Conservation (phyloP, 116 monocot genomes). For the Trichopus zeylanicus region DNA sequence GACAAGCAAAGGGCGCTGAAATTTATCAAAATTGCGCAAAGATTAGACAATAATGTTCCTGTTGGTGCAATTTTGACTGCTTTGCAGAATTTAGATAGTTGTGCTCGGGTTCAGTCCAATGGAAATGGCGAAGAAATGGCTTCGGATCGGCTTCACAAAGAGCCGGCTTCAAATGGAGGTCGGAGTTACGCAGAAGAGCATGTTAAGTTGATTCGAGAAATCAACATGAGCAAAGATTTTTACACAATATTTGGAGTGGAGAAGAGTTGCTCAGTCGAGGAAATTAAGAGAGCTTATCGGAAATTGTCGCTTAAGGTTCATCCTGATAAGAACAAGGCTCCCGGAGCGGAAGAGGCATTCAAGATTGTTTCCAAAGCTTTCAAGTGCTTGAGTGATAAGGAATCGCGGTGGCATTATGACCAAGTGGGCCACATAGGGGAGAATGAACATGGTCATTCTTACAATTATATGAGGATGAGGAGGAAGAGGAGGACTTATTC, state of each 20-base stretch:
- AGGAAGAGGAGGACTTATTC: conserved; percentile 19
- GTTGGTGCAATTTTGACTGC: background rate
- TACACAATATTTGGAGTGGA: conserved; percentile 46
- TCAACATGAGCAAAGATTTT: conserved; percentile 38
- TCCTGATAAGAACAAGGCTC: conserved; percentile 60
- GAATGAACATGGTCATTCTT: conserved; percentile 10
- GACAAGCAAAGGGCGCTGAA: background rate
- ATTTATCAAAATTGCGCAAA: conserved; percentile 6
- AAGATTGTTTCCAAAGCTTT: conserved; percentile 50
- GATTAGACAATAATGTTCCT: background rate
- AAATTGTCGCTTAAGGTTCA: conserved; percentile 54
- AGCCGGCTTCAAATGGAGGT: conserved; percentile 4
- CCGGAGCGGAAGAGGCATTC: conserved; percentile 58
- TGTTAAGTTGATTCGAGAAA: conserved; percentile 19
- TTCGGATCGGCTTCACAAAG: background rate
- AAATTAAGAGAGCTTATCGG: conserved; percentile 45
- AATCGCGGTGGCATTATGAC: conserved; percentile 32
- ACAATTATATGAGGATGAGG: conserved; percentile 15
- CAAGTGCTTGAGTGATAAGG: conserved; percentile 46
- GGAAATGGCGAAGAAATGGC: background rate
- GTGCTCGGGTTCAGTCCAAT: background rate
- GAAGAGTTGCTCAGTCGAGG: conserved; percentile 37
- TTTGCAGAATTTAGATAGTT: background rate
- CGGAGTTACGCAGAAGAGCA: conserved; percentile 35
- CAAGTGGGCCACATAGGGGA: conserved; percentile 24